Percentiles rank a stretch among this genome's conserved stretches.
Evolutionary conservation across 169 alveolate species (phyloP).

Genomic region (Plasmodium fragile): DNA sequence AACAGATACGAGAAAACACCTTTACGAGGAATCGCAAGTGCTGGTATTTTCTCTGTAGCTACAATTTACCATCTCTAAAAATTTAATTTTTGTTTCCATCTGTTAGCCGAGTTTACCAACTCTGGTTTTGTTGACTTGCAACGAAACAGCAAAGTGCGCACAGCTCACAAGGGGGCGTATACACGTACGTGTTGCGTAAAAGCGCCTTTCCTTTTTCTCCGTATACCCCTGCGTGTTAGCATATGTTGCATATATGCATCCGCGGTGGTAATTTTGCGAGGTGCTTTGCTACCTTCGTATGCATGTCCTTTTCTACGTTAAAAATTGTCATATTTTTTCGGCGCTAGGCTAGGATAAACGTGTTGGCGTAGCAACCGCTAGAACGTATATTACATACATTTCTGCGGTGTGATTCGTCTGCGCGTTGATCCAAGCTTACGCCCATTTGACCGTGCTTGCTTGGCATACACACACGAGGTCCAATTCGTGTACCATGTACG

Average conservation of each 20-base stretch:
- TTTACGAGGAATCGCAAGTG: background rate
- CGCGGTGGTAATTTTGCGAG: background rate
- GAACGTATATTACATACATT: background rate
- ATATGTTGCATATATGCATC: background rate
- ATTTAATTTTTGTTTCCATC: background rate
- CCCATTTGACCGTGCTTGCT: background rate
- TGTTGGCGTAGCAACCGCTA: background rate
- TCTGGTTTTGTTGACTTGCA: background rate
- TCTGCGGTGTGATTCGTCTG: background rate
- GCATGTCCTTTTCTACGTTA: background rate
- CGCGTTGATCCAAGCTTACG: background rate
- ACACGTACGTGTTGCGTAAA: background rate
- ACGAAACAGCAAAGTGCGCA: background rate
- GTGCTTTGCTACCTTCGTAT: background rate
- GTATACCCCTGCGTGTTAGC: background rate
- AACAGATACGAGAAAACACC: background rate
- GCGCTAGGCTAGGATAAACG: background rate
- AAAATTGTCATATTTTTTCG: background rate
- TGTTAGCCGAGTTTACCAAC: background rate
- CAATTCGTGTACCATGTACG: background rate
- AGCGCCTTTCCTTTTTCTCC: background rate
- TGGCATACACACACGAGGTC: background rate
- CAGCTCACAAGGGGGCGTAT: background rate
- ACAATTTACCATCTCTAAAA: background rate
- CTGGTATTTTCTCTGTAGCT: background rate